Conservation (phyloP, 257 asterid species). For the Hygrophila difformis region DNA sequence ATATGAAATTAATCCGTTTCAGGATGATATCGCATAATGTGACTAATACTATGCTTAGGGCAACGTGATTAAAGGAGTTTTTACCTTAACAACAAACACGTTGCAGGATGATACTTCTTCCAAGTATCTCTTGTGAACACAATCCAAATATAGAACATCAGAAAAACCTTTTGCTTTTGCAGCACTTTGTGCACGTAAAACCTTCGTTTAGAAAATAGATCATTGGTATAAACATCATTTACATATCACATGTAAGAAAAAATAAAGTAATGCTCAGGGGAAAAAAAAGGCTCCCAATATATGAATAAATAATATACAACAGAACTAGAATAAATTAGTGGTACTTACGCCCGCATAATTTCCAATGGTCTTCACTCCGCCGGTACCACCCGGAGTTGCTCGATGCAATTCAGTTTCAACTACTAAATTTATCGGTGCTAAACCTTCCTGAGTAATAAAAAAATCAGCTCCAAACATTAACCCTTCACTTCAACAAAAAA, state of each 20-base stretch:
- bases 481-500: no score
- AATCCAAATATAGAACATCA: conserved; percentile 82
- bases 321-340: no score
- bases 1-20: no score
- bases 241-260: background rate
- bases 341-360: conserved; percentile 86
- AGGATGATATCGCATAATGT: no score
- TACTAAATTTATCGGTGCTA: conserved; percentile 86
- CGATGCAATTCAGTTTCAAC: conserved; percentile 95
- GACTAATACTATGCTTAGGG: no score
- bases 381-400: conserved; percentile 99
- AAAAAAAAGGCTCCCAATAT: background rate
- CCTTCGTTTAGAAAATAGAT: no score
- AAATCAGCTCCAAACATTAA: background rate
- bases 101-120: conserved; percentile 98
- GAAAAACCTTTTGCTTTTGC: conserved; percentile 93
- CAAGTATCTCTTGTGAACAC: conserved; percentile 63
- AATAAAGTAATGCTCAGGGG: background rate
- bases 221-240: no score
- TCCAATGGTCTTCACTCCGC: conserved; percentile 92
- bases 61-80: no score
- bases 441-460: conserved; percentile 68
- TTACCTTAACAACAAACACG: conserved; percentile 89
- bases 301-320: background rate
- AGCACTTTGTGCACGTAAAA: conserved; percentile 85